These are phyloP conservation scores for Scheffersomyces ergatensis DNA, from an alignment of 805 yeast species.

Conservation along the genomic window DNA sequence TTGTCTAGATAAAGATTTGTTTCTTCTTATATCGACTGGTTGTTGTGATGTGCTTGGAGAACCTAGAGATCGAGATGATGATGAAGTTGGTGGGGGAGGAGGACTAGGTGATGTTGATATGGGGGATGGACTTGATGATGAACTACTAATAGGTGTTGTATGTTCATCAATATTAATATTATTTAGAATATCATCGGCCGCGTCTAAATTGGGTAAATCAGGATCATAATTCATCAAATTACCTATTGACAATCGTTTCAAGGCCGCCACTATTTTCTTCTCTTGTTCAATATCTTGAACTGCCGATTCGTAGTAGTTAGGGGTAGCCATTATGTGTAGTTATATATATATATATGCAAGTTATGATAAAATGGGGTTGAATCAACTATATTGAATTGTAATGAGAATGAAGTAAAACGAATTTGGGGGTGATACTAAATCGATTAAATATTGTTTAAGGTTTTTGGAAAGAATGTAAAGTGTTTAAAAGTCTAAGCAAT, in stretches of 20 bases:
- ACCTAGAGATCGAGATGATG: too few relatives aligned
- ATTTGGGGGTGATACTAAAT: too few relatives aligned
- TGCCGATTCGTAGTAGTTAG: constrained; percentile 40
- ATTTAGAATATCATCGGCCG: constrained; percentile 14
- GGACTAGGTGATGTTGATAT: neutral
- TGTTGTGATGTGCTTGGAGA: neutral
- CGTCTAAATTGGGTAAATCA: constrained; percentile 53
- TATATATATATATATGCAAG: neutral
- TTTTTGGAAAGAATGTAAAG: too few relatives aligned
- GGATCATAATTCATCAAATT: constrained; percentile 62
- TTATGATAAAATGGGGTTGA: neutral
- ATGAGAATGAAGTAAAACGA: too few relatives aligned
- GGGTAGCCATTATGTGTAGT: too few relatives aligned
- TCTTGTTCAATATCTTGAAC: constrained; percentile 78
- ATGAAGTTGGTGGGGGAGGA: neutral
- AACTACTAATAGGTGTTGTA: neutral
- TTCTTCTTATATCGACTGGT: constrained; percentile 1
- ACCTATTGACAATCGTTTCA: constrained; percentile 74
- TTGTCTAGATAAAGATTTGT: neutral
- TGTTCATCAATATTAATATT: neutral
- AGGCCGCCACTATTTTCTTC: constrained; percentile 66
- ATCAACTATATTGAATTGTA: too few relatives aligned
- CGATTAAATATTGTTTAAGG: too few relatives aligned
- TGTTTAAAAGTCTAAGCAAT: too few relatives aligned
- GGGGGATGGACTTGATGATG: neutral